Evolutionary conservation across 148 eudicot genomes (phyloP).

Genomic region (Arctostaphylos glauca): DNA sequence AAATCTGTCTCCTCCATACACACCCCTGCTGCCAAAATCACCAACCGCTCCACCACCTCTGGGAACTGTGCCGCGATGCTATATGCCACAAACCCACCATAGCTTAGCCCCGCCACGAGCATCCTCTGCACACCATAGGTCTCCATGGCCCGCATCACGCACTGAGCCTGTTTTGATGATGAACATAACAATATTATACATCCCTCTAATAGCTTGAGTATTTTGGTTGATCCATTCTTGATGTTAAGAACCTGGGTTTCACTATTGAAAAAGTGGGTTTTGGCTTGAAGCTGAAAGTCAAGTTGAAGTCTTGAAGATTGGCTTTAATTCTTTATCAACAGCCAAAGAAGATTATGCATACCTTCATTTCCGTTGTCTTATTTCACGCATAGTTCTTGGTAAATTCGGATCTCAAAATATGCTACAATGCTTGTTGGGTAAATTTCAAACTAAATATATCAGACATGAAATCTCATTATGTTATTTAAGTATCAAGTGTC

Average conservation of each 20-base stretch:
- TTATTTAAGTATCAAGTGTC: too few species aligned
- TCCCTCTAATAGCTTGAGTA: background rate
- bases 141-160: constrained; percentile 36
- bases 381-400: background rate
- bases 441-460: background rate
- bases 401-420: background rate
- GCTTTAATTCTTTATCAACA: too few species aligned
- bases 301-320: too few species aligned
- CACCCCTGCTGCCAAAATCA: constrained; percentile 43
- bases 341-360: too few species aligned
- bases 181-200: background rate
- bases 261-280: too few species aligned
- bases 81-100: constrained; percentile 64
- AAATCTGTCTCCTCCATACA: constrained; percentile 51
- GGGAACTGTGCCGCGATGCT: constrained; percentile 52
- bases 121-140: constrained; percentile 28
- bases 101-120: constrained; percentile 53
- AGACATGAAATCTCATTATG: background rate
- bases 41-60: constrained; percentile 38
- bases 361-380: too few species aligned
- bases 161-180: constrained; percentile 27
- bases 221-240: too few species aligned
- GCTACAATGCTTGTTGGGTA: too few species aligned
- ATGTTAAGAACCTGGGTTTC: too few species aligned
- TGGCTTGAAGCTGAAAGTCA: too few species aligned